Conservation (phyloP, 129 eudicot species). For the Helianthus annuus region DNA sequence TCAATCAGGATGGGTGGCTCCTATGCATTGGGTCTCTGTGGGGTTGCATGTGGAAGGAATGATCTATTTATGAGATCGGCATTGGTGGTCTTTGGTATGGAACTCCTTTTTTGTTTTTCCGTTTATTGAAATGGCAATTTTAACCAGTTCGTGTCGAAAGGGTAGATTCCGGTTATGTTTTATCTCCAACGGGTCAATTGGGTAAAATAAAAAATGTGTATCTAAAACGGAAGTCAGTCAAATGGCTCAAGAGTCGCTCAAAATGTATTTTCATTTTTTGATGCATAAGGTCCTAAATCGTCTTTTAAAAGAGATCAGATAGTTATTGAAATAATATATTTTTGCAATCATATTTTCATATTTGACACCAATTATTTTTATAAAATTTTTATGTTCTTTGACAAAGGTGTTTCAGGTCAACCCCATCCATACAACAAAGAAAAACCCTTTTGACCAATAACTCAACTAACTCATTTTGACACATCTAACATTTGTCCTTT, state of each 20-base stretch:
- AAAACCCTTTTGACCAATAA: no score
- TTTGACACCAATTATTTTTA: not conserved
- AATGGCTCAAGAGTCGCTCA: not conserved
- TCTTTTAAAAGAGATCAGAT: not conserved
- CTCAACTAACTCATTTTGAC: not conserved
- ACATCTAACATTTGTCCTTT: not conserved
- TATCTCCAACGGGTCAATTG: not conserved
- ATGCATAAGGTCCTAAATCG: not conserved
- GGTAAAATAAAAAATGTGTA: not conserved
- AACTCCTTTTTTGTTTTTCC: not conserved
- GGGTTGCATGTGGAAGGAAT: slow-evolving; percentile 91
- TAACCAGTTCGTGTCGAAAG: not conserved
- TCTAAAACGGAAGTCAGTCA: not conserved
- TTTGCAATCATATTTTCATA: not conserved
- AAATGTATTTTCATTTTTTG: not conserved
- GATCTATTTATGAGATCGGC: slow-evolving; percentile 82
- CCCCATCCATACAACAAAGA: not conserved
- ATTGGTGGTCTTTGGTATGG: slow-evolving; percentile 92
- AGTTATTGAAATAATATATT: not conserved
- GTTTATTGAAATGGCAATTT: not conserved
- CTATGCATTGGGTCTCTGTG: slow-evolving; percentile 91
- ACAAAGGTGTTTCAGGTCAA: not conserved
- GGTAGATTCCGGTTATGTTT: not conserved
- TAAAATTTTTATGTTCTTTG: not conserved
- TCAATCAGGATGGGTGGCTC: slow-evolving; percentile 96